phyloP scores from a whole-genome alignment of 495 filamentous ascomycete species.

The Daldinia concentrica region DNA sequence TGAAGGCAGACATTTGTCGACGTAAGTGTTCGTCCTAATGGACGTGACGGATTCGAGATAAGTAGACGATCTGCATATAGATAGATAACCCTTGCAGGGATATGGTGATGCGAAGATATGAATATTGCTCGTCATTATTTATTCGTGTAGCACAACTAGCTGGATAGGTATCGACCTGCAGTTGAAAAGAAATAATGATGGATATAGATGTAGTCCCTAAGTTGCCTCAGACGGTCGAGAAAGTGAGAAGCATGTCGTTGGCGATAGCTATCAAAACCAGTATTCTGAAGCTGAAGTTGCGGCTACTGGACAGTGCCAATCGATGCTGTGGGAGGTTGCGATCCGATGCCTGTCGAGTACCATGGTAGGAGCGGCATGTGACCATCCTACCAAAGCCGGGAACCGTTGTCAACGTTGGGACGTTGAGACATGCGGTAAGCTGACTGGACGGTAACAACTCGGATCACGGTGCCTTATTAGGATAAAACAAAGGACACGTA shows the following conservation, averaged over 20 bases:
- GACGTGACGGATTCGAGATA: slow-evolving; percentile 14
- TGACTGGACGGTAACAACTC: slow-evolving; percentile 33
- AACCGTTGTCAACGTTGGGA: slow-evolving; percentile 24
- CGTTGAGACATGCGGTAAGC: slow-evolving; percentile 39
- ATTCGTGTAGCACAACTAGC: slow-evolving; percentile 26
- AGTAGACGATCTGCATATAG: slow-evolving; percentile 34
- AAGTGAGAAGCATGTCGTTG: slow-evolving; percentile 21
- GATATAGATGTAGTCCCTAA: slow-evolving; percentile 12
- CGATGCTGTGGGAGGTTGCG: slow-evolving; percentile 35
- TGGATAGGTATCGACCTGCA: slow-evolving; percentile 30
- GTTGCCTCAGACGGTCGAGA: slow-evolving; percentile 22
- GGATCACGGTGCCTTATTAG: slow-evolving; percentile 31
- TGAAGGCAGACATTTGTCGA: slow-evolving; percentile 24
- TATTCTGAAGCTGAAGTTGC: slow-evolving; percentile 21
- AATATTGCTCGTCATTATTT: slow-evolving; percentile 17
- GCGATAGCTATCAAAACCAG: slow-evolving; percentile 21
- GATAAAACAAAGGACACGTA: slow-evolving; percentile 7
- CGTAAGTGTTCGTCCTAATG: slow-evolving; percentile 13
- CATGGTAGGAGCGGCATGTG: slow-evolving; percentile 29
- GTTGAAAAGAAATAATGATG: slow-evolving; percentile 21
- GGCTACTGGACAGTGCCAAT: slow-evolving; percentile 25
- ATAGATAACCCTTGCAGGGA: slow-evolving; percentile 30
- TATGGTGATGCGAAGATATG: slow-evolving; percentile 30
- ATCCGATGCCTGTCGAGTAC: slow-evolving; percentile 34
- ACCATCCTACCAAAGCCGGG: slow-evolving; percentile 22